phyloP scores from a whole-genome alignment of 495 filamentous ascomycete genomes.

The Penicillium argentinense region DNA sequence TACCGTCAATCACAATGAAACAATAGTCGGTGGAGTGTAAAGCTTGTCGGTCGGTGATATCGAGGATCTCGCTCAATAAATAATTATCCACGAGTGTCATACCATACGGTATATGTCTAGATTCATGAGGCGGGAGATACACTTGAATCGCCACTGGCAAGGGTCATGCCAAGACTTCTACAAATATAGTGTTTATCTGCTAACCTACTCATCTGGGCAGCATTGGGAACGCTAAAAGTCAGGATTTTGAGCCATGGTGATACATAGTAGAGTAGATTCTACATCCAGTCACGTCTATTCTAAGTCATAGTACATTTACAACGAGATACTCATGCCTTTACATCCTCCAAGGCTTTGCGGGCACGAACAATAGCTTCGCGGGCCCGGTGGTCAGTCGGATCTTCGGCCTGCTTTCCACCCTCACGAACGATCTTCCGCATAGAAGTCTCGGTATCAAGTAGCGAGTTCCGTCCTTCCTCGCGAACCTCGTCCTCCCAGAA shows the following conservation, averaged over 20 bases:
- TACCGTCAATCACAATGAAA: conserved; percentile 1
- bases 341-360: conserved; percentile 54
- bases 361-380: conserved; percentile 52
- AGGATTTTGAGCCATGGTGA: neutral
- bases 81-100: too few species aligned
- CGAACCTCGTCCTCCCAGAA: conserved; percentile 76
- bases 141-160: neutral
- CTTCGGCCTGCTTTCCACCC: conserved; percentile 36
- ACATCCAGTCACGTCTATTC: conserved; percentile 20
- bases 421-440: conserved; percentile 57
- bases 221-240: too few species aligned
- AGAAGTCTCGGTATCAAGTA: conserved; percentile 67
- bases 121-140: too few species aligned
- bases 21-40: neutral
- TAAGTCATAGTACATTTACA: conserved; percentile 23
- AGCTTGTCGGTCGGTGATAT: neutral
- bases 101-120: too few species aligned
- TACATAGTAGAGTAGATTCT: conserved; percentile 25
- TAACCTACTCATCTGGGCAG: too few species aligned
- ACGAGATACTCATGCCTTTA: conserved; percentile 15
- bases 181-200: too few species aligned
- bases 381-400: conserved; percentile 44
- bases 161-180: too few species aligned
- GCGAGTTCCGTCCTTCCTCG: conserved; percentile 74
- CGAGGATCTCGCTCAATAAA: too few species aligned